Conservation (phyloP, 116 monocot species). For the Posidonia oceanica region DNA sequence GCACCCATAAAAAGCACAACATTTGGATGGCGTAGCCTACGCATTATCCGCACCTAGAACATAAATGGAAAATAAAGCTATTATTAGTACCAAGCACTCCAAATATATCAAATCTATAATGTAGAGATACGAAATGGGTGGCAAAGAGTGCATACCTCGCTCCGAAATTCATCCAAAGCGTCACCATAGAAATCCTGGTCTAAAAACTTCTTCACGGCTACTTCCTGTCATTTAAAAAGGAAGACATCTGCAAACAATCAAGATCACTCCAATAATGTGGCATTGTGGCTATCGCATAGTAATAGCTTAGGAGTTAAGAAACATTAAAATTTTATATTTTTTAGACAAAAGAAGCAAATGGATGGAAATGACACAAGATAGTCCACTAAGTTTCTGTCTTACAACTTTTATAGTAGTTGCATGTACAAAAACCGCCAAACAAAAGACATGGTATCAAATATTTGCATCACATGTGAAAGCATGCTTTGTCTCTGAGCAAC, state of each 20-base stretch:
- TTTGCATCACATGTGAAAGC: too few relatives aligned
- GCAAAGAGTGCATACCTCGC: constrained; percentile 45
- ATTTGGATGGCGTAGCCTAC: constrained; percentile 99
- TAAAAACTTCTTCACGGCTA: constrained; percentile 97
- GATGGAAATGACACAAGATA: too few relatives aligned
- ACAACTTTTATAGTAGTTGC: too few relatives aligned
- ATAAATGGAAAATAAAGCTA: background rate
- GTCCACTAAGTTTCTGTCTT: too few relatives aligned
- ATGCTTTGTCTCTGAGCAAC: too few relatives aligned
- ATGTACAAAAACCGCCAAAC: too few relatives aligned
- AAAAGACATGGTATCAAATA: too few relatives aligned
- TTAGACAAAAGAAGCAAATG: too few relatives aligned
- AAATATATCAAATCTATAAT: background rate
- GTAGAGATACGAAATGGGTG: background rate
- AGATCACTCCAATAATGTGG: too few relatives aligned
- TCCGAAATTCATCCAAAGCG: constrained; percentile 96
- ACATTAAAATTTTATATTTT: too few relatives aligned
- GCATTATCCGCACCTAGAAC: constrained; percentile 88
- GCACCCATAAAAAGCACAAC: constrained; percentile 98
- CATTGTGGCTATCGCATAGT: too few relatives aligned
- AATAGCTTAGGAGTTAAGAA: too few relatives aligned
- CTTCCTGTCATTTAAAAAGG: constrained; percentile 60
- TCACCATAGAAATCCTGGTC: constrained; percentile 97
- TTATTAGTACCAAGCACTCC: background rate
- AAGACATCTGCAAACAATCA: constrained; percentile 5